These are phyloP conservation scores for Bocquillonia castaneifolia DNA, from an alignment of 441 rosid species.

Conservation along the genomic window DNA sequence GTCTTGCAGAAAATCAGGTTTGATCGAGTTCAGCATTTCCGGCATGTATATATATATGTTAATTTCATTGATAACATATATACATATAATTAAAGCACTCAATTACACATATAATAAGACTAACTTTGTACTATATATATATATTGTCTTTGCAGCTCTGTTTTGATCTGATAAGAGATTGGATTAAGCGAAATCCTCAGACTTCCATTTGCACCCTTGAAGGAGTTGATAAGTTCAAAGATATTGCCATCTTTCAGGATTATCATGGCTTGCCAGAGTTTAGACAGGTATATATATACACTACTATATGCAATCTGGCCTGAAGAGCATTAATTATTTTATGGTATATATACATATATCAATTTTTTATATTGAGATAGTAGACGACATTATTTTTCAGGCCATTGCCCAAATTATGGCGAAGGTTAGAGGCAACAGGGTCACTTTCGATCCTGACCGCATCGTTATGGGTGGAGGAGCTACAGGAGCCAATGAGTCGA, in stretches of 20 bases:
- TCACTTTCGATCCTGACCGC: conserved; percentile 62
- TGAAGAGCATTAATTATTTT: too few species aligned
- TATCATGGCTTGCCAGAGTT: conserved; percentile 81
- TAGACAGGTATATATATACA: conserved; percentile 46
- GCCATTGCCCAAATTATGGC: conserved; percentile 86
- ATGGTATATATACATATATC: too few species aligned
- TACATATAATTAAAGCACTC: too few species aligned
- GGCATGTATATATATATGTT: not conserved
- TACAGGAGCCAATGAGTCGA: conserved; percentile 81
- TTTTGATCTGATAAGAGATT: conserved; percentile 51
- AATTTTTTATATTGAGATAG: too few species aligned
- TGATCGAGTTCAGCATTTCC: not conserved
- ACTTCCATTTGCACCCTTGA: conserved; percentile 71
- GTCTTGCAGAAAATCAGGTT: conserved; percentile 93
- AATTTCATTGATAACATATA: too few species aligned
- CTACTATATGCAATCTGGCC: too few species aligned
- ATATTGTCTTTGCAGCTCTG: conserved; percentile 50
- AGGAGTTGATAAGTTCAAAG: conserved; percentile 49
- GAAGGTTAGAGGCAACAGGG: conserved; percentile 53
- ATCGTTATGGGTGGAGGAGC: conserved; percentile 96
- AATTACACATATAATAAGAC: too few species aligned
- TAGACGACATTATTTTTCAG: conserved; percentile 42
- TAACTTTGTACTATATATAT: not conserved
- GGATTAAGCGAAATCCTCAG: conserved; percentile 60
- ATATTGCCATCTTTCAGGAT: conserved; percentile 69